Base-by-base conservation (phyloP, 805 yeast species). In the Jamesozyma jinghongensis region DNA sequence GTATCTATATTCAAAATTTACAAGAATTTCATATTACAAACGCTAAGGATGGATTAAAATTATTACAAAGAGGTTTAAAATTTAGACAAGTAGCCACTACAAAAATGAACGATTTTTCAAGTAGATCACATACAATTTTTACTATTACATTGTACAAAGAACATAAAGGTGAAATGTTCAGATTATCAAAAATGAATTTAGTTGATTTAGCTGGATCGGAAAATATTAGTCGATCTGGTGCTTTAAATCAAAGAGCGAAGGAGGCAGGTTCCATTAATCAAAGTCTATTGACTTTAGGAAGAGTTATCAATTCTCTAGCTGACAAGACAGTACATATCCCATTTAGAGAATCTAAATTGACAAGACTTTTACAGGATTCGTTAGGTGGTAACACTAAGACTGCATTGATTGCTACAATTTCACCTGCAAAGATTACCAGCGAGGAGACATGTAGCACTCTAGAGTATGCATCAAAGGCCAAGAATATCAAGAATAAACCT, bases 141-240 rank as follows among this genome's bases (percentile, higher is more conserved):
- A 76, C 87, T 2, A 69, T 83, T 22, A 71, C 70, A 34, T 59
- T 83, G 26, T 74, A 72, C 53, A 74, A 69, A 50, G 70, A 69
- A 66, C 74, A 37, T 61, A 68, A 61, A 16, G 64, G 63, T 18
- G 79, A 74, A 41, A 50, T 66, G 19, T 70, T 71, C 45, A 65
- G 77, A 46, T 62, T 72, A 19, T 78, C 87, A 5, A 86, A 85
- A 53, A 76, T 86, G 68, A 86, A 88, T 57, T 66, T 88, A 18
- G 97, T 90, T 5, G 97, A 90, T 65, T 69, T 90, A 48, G 98
- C 97, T 0, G 97, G 98, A 0, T 84, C 95, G 4, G 98, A 90
- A 59, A 88, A 88, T 57, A 81, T 90, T 40, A 75, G 73, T 50
- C 69, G 86, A 52, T 84, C 95, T 0, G 98, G 98, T 3, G 95